Conservation (phyloP, 2,329 filamentous ascomycete species). For the Septoria linicola region DNA sequence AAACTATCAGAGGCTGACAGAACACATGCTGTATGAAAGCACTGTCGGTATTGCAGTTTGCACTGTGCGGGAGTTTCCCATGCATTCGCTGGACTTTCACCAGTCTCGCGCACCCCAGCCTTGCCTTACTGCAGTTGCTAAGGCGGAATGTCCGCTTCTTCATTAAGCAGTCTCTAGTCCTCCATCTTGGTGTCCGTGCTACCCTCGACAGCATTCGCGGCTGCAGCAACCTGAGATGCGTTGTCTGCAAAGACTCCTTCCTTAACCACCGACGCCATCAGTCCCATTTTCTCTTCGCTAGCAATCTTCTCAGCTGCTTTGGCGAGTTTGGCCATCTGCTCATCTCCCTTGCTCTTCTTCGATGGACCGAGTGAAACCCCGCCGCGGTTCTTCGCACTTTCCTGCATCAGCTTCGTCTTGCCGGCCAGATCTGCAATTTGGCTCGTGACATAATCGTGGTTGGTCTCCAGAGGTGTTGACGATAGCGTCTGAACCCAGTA, state of each 20-base stretch:
- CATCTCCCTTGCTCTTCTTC: slow-evolving; percentile 41
- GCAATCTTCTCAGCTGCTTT: slow-evolving; percentile 62
- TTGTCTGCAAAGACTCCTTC: slow-evolving; percentile 56
- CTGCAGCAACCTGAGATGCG: slow-evolving; percentile 18
- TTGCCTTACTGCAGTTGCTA: too few species aligned
- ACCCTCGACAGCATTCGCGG: slow-evolving; percentile 25
- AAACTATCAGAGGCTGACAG: too few species aligned
- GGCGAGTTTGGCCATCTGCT: slow-evolving; percentile 60
- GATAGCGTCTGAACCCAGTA: slow-evolving; percentile 98
- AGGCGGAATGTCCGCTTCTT: too few species aligned
- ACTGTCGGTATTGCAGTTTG: too few species aligned
- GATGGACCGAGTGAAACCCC: slow-evolving; percentile 29
- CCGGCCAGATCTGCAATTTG: slow-evolving; percentile 85
- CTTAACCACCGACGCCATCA: slow-evolving; percentile 64
- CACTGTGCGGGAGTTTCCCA: too few species aligned
- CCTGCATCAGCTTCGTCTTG: slow-evolving; percentile 63
- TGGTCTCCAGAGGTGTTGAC: slow-evolving; percentile 84
- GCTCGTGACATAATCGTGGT: slow-evolving; percentile 88
- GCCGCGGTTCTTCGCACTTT: slow-evolving; percentile 34
- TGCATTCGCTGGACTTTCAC: too few species aligned
- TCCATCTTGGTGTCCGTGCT: slow-evolving; percentile 35
- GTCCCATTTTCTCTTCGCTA: slow-evolving; percentile 61
- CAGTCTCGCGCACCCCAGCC: too few species aligned
- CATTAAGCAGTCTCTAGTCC: slow-evolving; percentile 14
- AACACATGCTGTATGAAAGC: too few species aligned